These are phyloP conservation scores for Starmera pachycereana DNA, from an alignment of 805 yeast genomes.

Conservation along the genomic window DNA sequence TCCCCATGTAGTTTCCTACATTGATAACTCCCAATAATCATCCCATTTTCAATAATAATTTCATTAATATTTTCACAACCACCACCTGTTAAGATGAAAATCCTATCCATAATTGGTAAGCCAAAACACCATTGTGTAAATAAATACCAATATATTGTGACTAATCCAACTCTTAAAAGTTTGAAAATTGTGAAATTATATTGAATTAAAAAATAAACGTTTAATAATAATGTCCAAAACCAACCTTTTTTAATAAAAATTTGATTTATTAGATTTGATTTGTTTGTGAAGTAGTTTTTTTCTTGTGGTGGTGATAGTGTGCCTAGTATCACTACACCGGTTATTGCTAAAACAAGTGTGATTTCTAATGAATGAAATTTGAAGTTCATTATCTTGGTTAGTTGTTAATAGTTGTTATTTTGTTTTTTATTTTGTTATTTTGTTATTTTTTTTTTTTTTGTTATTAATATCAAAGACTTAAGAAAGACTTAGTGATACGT, in stretches of 20 bases:
- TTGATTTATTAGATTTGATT: slow-evolving; percentile 60
- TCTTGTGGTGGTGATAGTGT: neutral
- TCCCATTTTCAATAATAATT: neutral
- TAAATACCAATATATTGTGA: slow-evolving; percentile 70
- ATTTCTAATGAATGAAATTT: too few relatives aligned
- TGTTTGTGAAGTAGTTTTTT: slow-evolving; percentile 31
- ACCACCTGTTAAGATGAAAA: slow-evolving; percentile 80
- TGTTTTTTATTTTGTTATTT: too few relatives aligned
- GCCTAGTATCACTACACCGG: too few relatives aligned
- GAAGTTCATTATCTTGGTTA: too few relatives aligned
- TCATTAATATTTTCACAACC: slow-evolving; percentile 32
- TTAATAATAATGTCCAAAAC: slow-evolving; percentile 70
- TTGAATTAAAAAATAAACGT: slow-evolving; percentile 16
- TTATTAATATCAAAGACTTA: too few relatives aligned
- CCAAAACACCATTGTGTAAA: slow-evolving; percentile 88
- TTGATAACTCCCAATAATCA: slow-evolving; percentile 11
- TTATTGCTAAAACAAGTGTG: too few relatives aligned
- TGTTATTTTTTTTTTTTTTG: too few relatives aligned
- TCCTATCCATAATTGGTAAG: slow-evolving; percentile 78
- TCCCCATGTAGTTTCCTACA: slow-evolving; percentile 54
- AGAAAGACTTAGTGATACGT: too few relatives aligned
- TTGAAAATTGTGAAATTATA: slow-evolving; percentile 4
- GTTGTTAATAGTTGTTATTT: too few relatives aligned
- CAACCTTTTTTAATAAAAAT: slow-evolving; percentile 84
- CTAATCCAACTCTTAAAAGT: slow-evolving; percentile 6